Percentiles rank a stretch among this genome's conserved stretches.
These are phyloP conservation scores for Solidago caesia DNA, from an alignment of 129 eudicot genomes.

Conservation along the genomic window DNA sequence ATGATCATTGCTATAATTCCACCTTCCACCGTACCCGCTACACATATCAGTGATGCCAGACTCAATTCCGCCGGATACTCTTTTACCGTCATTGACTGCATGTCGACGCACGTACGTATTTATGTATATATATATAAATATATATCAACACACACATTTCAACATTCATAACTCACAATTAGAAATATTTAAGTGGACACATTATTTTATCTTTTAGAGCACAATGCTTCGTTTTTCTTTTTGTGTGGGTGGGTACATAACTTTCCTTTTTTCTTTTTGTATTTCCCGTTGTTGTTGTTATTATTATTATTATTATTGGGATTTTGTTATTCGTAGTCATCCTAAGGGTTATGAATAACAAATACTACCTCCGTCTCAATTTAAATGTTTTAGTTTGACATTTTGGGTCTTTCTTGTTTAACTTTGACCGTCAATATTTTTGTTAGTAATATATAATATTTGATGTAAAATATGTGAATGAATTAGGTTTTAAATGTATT, in stretches of 20 bases:
- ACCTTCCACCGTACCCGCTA: slow-evolving; percentile 70
- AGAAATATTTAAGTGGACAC: neutral
- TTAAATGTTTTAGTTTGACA: too few species aligned
- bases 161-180: neutral
- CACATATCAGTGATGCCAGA: slow-evolving; percentile 60
- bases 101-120: neutral
- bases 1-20: slow-evolving; percentile 64
- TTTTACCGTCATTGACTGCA: slow-evolving; percentile 70
- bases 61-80: slow-evolving; percentile 90
- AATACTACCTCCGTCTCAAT: too few species aligned
- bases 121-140: neutral
- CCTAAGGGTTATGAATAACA: too few species aligned
- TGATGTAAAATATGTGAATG: too few species aligned
- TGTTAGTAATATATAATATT: too few species aligned
- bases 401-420: too few species aligned
- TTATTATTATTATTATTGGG: too few species aligned
- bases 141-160: neutral
- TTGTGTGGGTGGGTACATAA: neutral
- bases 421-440: too few species aligned
- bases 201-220: neutral
- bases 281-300: neutral
- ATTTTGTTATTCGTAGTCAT: too few species aligned
- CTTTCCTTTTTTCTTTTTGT: neutral
- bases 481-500: too few species aligned
- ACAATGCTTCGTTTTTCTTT: neutral